Conservation (phyloP, 1,139 yeast species). For the Hyphopichia buzzinii region DNA sequence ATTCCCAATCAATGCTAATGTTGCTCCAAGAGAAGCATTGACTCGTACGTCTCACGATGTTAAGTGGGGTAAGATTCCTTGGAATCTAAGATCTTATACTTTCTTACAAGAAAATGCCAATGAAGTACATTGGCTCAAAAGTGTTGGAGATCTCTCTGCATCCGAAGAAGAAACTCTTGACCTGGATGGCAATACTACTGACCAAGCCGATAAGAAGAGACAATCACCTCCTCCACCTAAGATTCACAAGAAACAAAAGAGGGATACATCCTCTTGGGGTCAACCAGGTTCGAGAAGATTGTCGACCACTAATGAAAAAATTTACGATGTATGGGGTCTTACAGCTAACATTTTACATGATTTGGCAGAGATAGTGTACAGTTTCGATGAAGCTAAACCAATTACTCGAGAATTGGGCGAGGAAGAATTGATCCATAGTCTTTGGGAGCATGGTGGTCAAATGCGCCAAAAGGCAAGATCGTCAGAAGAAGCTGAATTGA, state of each 20-base stretch:
- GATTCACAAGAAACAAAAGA: slow-evolving; percentile 7
- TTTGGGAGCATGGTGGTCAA: slow-evolving; percentile 51
- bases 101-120: slow-evolving; percentile 55
- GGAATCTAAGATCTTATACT: slow-evolving; percentile 61
- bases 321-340: slow-evolving; percentile 84
- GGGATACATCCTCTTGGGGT: slow-evolving; percentile 34
- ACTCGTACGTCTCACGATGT: slow-evolving; percentile 40
- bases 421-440: slow-evolving; percentile 61
- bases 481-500: slow-evolving; percentile 34
- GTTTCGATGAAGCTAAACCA: slow-evolving; percentile 8
- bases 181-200: slow-evolving; percentile 12
- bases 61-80: slow-evolving; percentile 70
- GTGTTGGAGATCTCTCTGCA: slow-evolving; percentile 53
- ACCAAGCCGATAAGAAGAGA: slow-evolving; percentile 12
- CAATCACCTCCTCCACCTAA: slow-evolving; percentile 11
- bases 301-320: slow-evolving; percentile 37
- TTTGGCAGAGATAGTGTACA: slow-evolving; percentile 59
- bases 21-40: slow-evolving; percentile 39
- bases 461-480: slow-evolving; percentile 37
- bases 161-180: slow-evolving; percentile 43
- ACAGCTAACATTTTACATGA: slow-evolving; percentile 86
- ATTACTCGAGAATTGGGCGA: slow-evolving; percentile 47
- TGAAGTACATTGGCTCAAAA: slow-evolving; percentile 64
- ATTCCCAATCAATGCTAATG: slow-evolving; percentile 34
- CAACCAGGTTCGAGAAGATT: slow-evolving; percentile 40